Base-by-base conservation (phyloP, 192 early-diverging fungal genomes). In the Haplosporangium gracile region DNA sequence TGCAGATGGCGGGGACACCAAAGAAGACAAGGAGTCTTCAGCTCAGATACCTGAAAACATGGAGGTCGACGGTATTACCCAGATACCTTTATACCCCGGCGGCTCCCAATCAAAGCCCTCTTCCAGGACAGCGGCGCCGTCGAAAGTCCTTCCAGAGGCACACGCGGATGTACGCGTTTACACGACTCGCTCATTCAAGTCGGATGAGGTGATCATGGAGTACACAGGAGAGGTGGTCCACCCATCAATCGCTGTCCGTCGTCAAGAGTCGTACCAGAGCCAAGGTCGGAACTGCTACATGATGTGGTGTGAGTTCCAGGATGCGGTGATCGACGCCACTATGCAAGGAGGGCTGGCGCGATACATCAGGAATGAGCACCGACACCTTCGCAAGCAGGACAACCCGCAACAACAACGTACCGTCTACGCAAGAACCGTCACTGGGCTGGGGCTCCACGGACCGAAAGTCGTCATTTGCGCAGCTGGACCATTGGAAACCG, bases 181-280 rank as follows among this genome's bases (percentile, higher is more conserved):
- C 24, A 60, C 69, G 13, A 29, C 68, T 26, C 49, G 76, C 8
- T 34, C 78, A 22, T 83, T 80, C 55, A 36, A 72, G 40, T 32
- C 68, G 39, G 78, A 83, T 39, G 82, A 83, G 20, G 81, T 83
- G 70, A 81, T 83, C 24, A 42, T 78, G 53, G 82, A 83, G 39
- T 83, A 83, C 70, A 47, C 51, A 20, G 82, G 82, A 38, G 77
- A 79, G 53, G 77, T 83, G 22, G 51, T 83, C 20, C 32, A 53
- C 40, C 68, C 70, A 39, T 47, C 55, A 2, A n/a, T 79, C 4
- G 82, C 77, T 18, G 45, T 73, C 32, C 65, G 68, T 24, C 77
- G 75, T 24, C 47, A 81, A 26, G 51, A 70, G 39, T 16, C 53
- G 22, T 83, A 83, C 70, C 63, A 70, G 38, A 57, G 47, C 29